Evolutionary conservation across 257 asterid genomes (phyloP).

Genomic region (Osmanthus fragrans): DNA sequence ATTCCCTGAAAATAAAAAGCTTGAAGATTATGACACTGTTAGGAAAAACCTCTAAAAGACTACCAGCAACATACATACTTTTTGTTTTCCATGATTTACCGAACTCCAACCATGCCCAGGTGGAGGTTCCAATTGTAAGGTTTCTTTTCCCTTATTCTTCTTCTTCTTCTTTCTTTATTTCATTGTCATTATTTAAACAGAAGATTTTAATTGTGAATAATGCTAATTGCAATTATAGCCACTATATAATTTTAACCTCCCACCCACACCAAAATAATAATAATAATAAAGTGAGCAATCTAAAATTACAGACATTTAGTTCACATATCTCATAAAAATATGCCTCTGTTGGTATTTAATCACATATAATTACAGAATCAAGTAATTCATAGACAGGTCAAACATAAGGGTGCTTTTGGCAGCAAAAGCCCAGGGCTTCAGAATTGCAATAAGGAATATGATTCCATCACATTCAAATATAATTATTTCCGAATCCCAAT

Average conservation of each 20-base stretch:
- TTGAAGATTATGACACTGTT: background rate
- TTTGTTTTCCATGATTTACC: background rate
- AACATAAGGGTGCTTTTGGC: background rate
- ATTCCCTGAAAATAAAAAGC: conserved; percentile 28
- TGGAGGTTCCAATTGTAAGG: background rate
- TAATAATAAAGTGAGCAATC: background rate
- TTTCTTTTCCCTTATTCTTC: background rate
- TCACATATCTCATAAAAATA: background rate
- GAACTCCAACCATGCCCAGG: background rate
- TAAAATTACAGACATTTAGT: background rate
- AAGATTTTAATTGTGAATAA: no score
- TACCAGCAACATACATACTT: background rate
- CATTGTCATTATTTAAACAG: background rate
- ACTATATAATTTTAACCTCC: background rate
- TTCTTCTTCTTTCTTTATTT: background rate
- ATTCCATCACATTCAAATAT: background rate
- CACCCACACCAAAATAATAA: background rate
- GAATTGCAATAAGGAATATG: background rate
- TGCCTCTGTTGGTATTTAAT: background rate
- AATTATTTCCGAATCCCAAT: conserved; percentile 1
- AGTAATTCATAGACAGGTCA: background rate
- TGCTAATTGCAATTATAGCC: background rate
- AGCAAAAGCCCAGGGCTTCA: background rate
- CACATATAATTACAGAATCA: background rate
- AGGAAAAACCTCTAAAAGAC: background rate